Conservation (phyloP, 192 early-diverging fungal genomes). For the Coemansia sp. region DNA sequence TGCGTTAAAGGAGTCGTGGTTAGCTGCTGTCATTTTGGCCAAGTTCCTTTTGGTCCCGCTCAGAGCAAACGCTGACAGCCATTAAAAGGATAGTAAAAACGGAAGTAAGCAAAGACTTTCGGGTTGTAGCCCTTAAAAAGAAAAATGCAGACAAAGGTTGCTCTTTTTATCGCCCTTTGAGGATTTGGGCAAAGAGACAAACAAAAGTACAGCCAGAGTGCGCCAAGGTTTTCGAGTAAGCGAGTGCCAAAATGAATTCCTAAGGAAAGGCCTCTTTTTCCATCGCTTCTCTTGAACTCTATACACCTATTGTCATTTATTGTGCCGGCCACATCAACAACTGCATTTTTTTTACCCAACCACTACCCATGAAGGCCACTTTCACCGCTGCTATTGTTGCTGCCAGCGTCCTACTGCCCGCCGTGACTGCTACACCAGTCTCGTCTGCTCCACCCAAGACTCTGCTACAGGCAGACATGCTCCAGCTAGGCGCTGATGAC, state of each 20-base stretch:
- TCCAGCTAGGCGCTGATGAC: not conserved
- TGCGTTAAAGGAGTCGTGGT: slow-evolving; percentile 77
- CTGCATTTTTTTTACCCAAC: not conserved
- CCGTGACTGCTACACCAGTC: not conserved
- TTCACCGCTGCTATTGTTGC: not conserved
- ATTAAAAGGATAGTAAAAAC: not conserved
- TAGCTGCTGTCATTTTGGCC: slow-evolving; percentile 90
- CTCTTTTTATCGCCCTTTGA: not conserved
- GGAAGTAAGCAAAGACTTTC: not conserved
- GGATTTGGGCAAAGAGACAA: not conserved
- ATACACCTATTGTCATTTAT: not conserved
- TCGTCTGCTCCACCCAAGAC: not conserved
- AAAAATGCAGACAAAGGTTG: not conserved
- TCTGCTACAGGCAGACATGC: not conserved
- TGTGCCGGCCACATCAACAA: slow-evolving; percentile 15
- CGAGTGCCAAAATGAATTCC: not conserved
- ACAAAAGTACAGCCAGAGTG: not conserved
- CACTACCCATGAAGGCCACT: slow-evolving; percentile 1
- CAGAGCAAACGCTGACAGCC: slow-evolving; percentile 56
- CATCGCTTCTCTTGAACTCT: not conserved
- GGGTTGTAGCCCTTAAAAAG: not conserved
- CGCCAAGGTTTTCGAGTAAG: not conserved
- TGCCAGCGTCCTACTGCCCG: not conserved
- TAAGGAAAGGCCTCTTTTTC: not conserved
- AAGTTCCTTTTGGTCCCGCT: slow-evolving; percentile 83